These are phyloP conservation scores for Pachysandra terminalis DNA, from an alignment of 164 flowering plant genomes.

Conservation along the genomic window DNA sequence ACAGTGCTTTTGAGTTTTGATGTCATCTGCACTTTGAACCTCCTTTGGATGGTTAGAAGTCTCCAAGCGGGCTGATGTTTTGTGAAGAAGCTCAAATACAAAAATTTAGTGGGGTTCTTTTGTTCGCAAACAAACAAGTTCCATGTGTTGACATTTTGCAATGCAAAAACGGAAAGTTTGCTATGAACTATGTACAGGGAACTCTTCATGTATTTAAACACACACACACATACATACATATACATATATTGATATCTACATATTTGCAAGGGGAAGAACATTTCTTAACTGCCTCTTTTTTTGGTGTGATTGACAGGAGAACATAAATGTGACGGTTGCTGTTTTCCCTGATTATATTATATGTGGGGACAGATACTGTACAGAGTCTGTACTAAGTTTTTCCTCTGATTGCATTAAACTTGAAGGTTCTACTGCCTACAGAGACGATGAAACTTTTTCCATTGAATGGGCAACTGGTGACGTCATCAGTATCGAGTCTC, in stretches of 20 bases:
- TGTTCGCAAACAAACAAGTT: too few relatives aligned
- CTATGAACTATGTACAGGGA: too few relatives aligned
- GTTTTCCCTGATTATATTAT: constrained; percentile 47
- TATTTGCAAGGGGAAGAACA: neutral
- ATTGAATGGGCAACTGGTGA: constrained; percentile 33
- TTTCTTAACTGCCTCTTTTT: constrained; percentile 1
- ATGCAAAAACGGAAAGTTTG: too few relatives aligned
- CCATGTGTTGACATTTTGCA: too few relatives aligned
- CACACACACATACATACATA: too few relatives aligned
- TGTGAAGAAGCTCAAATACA: too few relatives aligned
- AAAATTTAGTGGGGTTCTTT: too few relatives aligned
- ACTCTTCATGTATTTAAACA: too few relatives aligned
- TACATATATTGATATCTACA: neutral
- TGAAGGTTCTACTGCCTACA: constrained; percentile 20
- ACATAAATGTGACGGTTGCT: constrained; percentile 23
- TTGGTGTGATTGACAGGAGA: constrained; percentile 36
- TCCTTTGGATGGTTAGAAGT: too few relatives aligned
- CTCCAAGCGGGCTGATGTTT: too few relatives aligned
- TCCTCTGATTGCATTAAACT: constrained; percentile 29
- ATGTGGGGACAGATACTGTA: constrained; percentile 28
- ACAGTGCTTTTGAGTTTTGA: too few relatives aligned
- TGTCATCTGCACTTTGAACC: too few relatives aligned
- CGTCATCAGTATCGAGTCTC: constrained; percentile 32
- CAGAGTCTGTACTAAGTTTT: constrained; percentile 30
- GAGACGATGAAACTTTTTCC: constrained; percentile 9